Evolutionary conservation across 352 stramenopile genomes (phyloP).

Genomic region (Pythium volutum): DNA sequence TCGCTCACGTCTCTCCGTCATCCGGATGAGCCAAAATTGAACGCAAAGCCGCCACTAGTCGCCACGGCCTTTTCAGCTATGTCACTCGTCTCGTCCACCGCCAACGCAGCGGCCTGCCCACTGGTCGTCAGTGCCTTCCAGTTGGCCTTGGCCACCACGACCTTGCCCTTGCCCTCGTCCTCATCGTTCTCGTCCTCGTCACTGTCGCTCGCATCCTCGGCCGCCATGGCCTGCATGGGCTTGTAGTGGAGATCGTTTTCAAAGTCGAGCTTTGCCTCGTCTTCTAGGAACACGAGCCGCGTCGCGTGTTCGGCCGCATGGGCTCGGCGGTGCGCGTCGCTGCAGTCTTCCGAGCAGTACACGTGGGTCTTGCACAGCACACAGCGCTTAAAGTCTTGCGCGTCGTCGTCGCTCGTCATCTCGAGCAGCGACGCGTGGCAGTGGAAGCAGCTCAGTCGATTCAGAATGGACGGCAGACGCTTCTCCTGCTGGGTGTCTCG

Average conservation of each 20-base stretch:
- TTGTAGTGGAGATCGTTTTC: conserved; percentile 61
- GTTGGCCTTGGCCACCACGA: conserved; percentile 23
- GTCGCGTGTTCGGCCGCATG: conserved; percentile 68
- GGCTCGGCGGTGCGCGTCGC: conserved; percentile 27
- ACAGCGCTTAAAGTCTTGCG: conserved; percentile 53
- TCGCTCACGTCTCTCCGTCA: background rate
- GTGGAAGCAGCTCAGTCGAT: conserved; percentile 49
- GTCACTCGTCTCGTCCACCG: background rate
- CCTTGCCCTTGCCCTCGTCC: conserved; percentile 20
- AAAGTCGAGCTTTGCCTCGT: conserved; percentile 59
- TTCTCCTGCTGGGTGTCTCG: background rate
- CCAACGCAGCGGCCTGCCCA: background rate
- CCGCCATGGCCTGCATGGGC: conserved; percentile 34
- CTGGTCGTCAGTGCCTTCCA: conserved; percentile 18
- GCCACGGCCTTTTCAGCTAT: too few relatives aligned
- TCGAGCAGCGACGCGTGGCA: conserved; percentile 38
- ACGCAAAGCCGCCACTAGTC: conserved; percentile 12
- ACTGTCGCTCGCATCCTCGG: conserved; percentile 25
- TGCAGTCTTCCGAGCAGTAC: conserved; percentile 69
- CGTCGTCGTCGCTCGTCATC: conserved; percentile 28
- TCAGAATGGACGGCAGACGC: conserved; percentile 17
- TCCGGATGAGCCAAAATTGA: conserved; percentile 19
- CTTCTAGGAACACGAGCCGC: conserved; percentile 61
- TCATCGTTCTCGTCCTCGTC: conserved; percentile 31
- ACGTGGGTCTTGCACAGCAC: conserved; percentile 76